These are phyloP conservation scores for Scenedesmus sp. DNA, from an alignment of 163 green algal genomes.

Conservation along the genomic window DNA sequence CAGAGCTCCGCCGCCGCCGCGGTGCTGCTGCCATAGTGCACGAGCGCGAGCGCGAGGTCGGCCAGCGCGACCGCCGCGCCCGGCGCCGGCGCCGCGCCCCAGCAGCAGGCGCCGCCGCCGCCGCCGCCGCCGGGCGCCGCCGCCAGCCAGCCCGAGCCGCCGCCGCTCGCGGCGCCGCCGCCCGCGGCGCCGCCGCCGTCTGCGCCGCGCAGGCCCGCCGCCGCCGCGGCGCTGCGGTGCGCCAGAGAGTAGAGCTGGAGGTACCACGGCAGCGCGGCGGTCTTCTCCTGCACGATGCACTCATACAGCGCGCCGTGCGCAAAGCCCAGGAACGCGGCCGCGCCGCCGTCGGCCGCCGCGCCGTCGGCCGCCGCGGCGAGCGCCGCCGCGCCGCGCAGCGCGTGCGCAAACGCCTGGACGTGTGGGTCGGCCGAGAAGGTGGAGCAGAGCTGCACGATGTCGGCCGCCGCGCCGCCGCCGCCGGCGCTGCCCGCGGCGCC, in stretches of 20 bases:
- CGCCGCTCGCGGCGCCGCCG: not conserved
- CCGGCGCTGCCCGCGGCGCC: not conserved
- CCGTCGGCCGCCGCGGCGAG: not conserved
- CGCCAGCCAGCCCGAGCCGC: not conserved
- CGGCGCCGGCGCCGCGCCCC: not conserved
- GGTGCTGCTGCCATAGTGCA: slow-evolving; percentile 27
- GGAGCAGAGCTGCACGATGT: slow-evolving; percentile 73
- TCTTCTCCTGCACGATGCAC: slow-evolving; percentile 78
- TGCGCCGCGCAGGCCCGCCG: slow-evolving; percentile 47
- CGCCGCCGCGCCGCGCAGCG: slow-evolving; percentile 29
- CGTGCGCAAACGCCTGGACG: slow-evolving; percentile 71
- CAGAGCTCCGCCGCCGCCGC: slow-evolving; percentile 27
- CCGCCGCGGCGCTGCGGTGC: slow-evolving; percentile 38
- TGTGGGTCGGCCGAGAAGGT: slow-evolving; percentile 79
- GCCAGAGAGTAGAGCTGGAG: slow-evolving; percentile 68
- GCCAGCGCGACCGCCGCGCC: slow-evolving; percentile 3
- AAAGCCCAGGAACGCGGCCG: slow-evolving; percentile 54
- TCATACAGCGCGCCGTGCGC: slow-evolving; percentile 71
- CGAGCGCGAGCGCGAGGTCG: slow-evolving; percentile 19
- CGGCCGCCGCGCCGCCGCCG: slow-evolving; percentile 24
- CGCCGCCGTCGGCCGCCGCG: not conserved
- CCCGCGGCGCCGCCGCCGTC: not conserved
- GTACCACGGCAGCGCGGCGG: slow-evolving; percentile 60
- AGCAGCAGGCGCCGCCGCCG: not conserved
- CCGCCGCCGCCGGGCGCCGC: not conserved